These are phyloP conservation scores for Kazachstania martiniae DNA, from an alignment of 805 yeast genomes.

Conservation along the genomic window DNA sequence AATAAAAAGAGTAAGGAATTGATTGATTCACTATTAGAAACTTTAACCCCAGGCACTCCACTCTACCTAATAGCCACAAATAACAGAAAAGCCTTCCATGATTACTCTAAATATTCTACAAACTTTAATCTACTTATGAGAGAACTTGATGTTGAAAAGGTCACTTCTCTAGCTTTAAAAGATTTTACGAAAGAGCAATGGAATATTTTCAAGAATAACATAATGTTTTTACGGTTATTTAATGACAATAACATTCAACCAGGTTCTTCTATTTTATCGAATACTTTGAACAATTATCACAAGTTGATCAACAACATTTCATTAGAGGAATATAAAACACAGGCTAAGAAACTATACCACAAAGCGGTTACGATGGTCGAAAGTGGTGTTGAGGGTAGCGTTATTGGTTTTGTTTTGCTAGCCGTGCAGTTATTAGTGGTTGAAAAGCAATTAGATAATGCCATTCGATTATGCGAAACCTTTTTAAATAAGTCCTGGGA, in stretches of 20 bases:
- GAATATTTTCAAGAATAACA: conserved; percentile 14
- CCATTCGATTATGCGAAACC: conserved; percentile 19
- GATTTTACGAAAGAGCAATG: conserved; percentile 21
- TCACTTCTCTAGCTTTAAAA: conserved; percentile 12
- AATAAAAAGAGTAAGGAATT: conserved; percentile 28
- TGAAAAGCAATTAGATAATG: conserved; percentile 22
- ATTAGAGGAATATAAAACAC: conserved; percentile 22
- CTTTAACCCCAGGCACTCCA: conserved; percentile 16
- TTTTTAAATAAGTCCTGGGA: conserved; percentile 3
- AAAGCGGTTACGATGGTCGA: conserved; percentile 11
- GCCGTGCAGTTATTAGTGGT: conserved; percentile 19
- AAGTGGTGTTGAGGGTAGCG: conserved; percentile 13
- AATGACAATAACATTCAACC: conserved; percentile 14
- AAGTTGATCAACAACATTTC: conserved; percentile 14
- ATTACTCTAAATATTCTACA: conserved; percentile 23
- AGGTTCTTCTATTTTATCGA: conserved; percentile 12
- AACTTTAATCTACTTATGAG: conserved; percentile 25
- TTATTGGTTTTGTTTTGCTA: conserved; percentile 17
- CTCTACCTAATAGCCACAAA: conserved; percentile 24
- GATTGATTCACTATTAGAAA: conserved; percentile 25
- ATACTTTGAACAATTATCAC: conserved; percentile 16
- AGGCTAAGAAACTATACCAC: conserved; percentile 22
- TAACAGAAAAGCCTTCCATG: conserved; percentile 22
- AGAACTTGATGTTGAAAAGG: conserved; percentile 25
- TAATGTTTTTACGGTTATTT: conserved; percentile 17